A percentile compares a stretch with the other conserved stretches of the same genome.
Conservation (phyloP, 2,329 filamentous ascomycete species). For the Clonostachys chloroleuca region DNA sequence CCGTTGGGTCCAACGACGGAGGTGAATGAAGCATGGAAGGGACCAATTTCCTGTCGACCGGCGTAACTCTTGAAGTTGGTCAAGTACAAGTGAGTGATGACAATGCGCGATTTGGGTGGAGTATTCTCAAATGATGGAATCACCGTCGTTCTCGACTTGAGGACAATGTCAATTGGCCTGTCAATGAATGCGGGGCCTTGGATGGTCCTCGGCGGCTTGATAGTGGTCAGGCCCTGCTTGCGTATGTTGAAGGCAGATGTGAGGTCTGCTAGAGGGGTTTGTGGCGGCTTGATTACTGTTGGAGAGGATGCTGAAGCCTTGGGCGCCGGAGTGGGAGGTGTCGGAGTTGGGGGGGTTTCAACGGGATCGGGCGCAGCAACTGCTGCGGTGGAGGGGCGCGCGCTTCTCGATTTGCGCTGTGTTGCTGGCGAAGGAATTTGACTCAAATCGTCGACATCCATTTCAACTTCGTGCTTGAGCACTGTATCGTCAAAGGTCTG, state of each 20-base stretch:
- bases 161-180: constrained; percentile 88
- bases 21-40: constrained; percentile 95
- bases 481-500: constrained; percentile 1
- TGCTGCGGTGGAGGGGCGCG: constrained; percentile 31
- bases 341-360: constrained; percentile 37
- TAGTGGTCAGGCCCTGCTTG: constrained; percentile 27
- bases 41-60: constrained; percentile 88
- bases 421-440: constrained; percentile 3
- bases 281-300: constrained; percentile 1
- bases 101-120: constrained; percentile 78
- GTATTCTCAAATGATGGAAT: constrained; percentile 68
- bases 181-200: constrained; percentile 65
- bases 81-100: constrained; percentile 87
- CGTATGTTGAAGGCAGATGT: constrained; percentile 37
- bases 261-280: constrained; percentile 68
- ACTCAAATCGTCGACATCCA: constrained; percentile 40
- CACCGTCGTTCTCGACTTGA: constrained; percentile 75
- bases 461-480: constrained; percentile 1
- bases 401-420: constrained; percentile 8
- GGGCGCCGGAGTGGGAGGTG: constrained; percentile 51
- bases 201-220: constrained; percentile 72
- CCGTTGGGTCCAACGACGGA: constrained; percentile 97
- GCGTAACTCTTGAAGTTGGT: constrained; percentile 99
- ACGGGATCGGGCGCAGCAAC: constrained; percentile 30
- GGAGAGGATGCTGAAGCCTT: constrained; percentile 12